These are phyloP conservation scores for Lentinus tigrinus DNA, from an alignment of 768 basidiomycete species.

Conservation along the genomic window DNA sequence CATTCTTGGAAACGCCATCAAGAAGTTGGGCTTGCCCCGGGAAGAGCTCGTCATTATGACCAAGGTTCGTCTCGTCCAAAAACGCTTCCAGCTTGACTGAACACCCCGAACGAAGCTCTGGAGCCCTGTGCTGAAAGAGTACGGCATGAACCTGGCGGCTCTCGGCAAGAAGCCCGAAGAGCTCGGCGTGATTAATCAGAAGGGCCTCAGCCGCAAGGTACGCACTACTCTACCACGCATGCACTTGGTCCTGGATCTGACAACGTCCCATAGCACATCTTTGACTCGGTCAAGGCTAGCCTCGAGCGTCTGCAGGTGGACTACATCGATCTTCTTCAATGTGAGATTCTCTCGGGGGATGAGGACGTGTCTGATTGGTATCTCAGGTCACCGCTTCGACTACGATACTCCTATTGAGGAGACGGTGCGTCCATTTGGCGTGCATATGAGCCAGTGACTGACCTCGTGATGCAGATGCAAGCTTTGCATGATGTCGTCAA, in stretches of 20 bases:
- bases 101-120: constrained; percentile 7
- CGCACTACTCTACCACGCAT: background rate
- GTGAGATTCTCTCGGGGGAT: constrained; percentile 11
- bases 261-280: constrained; percentile 55
- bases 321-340: constrained; percentile 35
- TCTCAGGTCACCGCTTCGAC: constrained; percentile 31
- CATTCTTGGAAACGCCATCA: constrained; percentile 47
- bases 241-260: background rate
- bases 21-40: constrained; percentile 40
- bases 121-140: constrained; percentile 9
- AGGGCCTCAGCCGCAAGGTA: constrained; percentile 34
- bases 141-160: constrained; percentile 5
- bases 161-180: constrained; percentile 18
- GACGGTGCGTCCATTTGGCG: constrained; percentile 17
- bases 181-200: constrained; percentile 35
- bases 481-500: constrained; percentile 44
- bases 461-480: background rate
- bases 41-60: constrained; percentile 46
- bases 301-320: constrained; percentile 68
- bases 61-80: constrained; percentile 33
- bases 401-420: constrained; percentile 41
- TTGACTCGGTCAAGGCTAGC: constrained; percentile 61
- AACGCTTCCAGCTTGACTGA: background rate
- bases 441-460: background rate
- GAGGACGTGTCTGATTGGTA: background rate